Evolutionary conservation across 352 stramenopile species (phyloP).

Genomic region (Thalassiosira allenii): DNA sequence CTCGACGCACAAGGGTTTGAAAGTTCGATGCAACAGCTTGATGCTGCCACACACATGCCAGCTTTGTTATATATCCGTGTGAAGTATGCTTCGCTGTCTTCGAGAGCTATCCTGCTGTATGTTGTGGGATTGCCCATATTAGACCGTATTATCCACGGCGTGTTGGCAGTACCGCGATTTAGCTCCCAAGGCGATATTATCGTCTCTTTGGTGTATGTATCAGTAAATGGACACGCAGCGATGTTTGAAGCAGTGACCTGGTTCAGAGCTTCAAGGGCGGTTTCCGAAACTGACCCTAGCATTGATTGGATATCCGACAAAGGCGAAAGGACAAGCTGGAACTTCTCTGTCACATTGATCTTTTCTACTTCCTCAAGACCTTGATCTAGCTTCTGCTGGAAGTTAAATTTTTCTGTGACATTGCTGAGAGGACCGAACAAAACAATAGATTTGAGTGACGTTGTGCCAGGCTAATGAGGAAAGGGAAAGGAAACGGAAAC

Average conservation of each 20-base stretch:
- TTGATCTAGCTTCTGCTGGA: slow-evolving; percentile 65
- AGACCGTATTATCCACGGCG: slow-evolving; percentile 45
- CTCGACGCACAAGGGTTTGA: slow-evolving; percentile 27
- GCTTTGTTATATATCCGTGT: slow-evolving; percentile 59
- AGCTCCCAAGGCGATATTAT: slow-evolving; percentile 41
- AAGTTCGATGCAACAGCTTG: slow-evolving; percentile 44
- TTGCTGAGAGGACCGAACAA: slow-evolving; percentile 46
- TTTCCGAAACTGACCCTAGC: slow-evolving; percentile 43
- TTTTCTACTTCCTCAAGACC: slow-evolving; percentile 49
- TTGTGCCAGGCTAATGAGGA: background rate
- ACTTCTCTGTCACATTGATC: slow-evolving; percentile 55
- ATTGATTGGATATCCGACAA: slow-evolving; percentile 54
- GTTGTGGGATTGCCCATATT: slow-evolving; percentile 45
- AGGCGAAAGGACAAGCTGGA: slow-evolving; percentile 50
- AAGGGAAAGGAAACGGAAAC: background rate
- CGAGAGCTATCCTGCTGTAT: slow-evolving; percentile 36
- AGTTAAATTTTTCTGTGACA: slow-evolving; percentile 68
- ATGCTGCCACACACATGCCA: slow-evolving; percentile 33
- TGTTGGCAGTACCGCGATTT: slow-evolving; percentile 9
- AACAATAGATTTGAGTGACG: background rate
- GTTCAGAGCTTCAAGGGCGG: slow-evolving; percentile 43
- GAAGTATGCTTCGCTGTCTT: slow-evolving; percentile 45
- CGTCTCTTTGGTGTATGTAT: slow-evolving; percentile 51
- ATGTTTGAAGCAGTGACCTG: slow-evolving; percentile 37
- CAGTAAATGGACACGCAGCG: slow-evolving; percentile 45